Base-by-base conservation (phyloP, 2,329 filamentous ascomycete species). In the Aspergillus viridinutans region DNA sequence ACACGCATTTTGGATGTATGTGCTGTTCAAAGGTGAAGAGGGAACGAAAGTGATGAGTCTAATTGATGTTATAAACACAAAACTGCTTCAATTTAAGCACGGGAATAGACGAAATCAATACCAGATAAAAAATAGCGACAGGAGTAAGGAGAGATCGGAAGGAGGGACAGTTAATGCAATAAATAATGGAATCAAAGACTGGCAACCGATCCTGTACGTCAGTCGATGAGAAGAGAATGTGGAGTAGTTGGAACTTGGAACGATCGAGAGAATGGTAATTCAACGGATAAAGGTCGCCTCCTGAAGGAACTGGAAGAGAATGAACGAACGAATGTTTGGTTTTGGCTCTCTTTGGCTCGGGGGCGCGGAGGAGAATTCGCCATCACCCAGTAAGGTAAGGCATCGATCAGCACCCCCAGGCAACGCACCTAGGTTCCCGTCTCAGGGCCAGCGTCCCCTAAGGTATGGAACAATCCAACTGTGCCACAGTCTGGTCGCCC, bases 1-100 rank as follows among this genome's bases (percentile, higher is more conserved):
- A 74, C 67, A 74, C 76, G 78, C 80, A 83, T 83, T 29, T 60
- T 47, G 20, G 4, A 47, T 25, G 29, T 14, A 14, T 10, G 43
- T 47, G 20, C 10, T 3, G 43, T 14, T 26, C 21, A 7, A 12
- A 23, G 14, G 25, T 5, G 12, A 40, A 35, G 28, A 32, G 7
- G 20, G 12, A 43, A 21, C 32, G 35, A 25, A 21, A 23, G n/a
- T 29, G 49, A 52, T 20, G 28, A 48, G 14, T 8, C 12, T 45
- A 29, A 29, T 28, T 26, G 45, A 48, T 21, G 26, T 54, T 47
- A 50, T 42, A 48, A 53, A 42, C 52, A 55, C 38, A 35, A 52
- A 51, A 55, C 26, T 23, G 28, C 21, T 26, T 49, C 32, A 20
- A 42, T 32, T 49, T 45, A 35, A 29, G 25, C n/a, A 43, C 52